Base-by-base conservation (phyloP, 2,329 filamentous ascomycete genomes). In the Fusarium sp. region DNA sequence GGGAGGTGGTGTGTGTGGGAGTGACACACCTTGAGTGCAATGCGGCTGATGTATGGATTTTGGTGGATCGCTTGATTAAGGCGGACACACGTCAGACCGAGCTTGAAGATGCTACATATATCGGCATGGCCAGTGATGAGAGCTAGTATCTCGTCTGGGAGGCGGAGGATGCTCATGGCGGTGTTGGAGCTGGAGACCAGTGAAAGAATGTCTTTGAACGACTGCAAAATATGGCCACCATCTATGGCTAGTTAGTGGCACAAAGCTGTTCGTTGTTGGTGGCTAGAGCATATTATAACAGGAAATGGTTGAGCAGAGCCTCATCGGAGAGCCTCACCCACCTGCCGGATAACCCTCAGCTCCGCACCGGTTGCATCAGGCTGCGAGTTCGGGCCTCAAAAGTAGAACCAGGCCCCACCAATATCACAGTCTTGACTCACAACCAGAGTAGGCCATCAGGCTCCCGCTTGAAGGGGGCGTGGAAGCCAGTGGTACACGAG, bases 61-160 rank as follows among this genome's bases (percentile, higher is more conserved):
- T 79, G 75, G 40, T 89, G 74, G 11, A 89, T 74, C 27, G 79
- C 1, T 11, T 36, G 81, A 61, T 81, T 78, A 31, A 92, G 81
- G 16, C 82, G 80, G 4, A 77, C 81, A 66, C 86, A 87, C 40
- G 83, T 83, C 49, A 82, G 80, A 40, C 85, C 83, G 42, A 91
- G 78, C 65, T 85, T 81, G 62, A 88, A 83, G 34, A 87, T 81
- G 68, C 91, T 88, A 46, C 87, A 82, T 20, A 89, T 78, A n/a
- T 84, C 81, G 33, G 92, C 81, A 61, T 82, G 78, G 5, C 80
- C 80, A 6, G 84, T 82, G 55, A 92, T 84, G 55, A 85, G 83
- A 55, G 86, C 85, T 27, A 91, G 78, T 11, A 92, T 81, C 77
- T 92, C 90, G 73, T 86, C 89, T 0, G 90, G 89, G 9, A 92